Evolutionary conservation across 306 rosid species (phyloP).

Genomic region (Quercus berberidifolia): DNA sequence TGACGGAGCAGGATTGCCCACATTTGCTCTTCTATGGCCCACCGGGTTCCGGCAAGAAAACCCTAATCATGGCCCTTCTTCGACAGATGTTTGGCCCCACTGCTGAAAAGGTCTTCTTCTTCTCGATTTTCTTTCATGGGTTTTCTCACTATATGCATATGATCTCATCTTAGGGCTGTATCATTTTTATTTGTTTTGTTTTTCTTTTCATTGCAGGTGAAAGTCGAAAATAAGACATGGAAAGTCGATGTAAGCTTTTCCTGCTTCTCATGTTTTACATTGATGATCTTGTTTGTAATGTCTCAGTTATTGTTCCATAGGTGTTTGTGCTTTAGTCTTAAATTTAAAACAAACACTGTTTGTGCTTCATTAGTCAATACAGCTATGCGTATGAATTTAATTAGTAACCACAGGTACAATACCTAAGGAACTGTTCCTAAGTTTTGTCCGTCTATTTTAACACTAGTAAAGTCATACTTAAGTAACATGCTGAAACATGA

Average conservation of each 20-base stretch:
- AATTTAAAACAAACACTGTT: too few relatives aligned
- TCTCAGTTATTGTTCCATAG: neutral
- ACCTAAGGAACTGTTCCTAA: too few relatives aligned
- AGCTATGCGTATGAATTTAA: too few relatives aligned
- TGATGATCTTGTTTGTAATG: neutral
- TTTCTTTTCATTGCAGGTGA: constrained; percentile 60
- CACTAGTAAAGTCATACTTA: neutral
- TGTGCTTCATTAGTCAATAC: too few relatives aligned
- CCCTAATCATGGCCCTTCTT: constrained; percentile 87
- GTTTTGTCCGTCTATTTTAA: neutral
- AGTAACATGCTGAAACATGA: neutral
- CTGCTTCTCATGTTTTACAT: neutral
- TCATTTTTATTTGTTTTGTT: neutral
- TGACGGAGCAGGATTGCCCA: constrained; percentile 87
- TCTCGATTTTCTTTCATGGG: neutral
- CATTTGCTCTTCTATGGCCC: constrained; percentile 97
- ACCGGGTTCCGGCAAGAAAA: constrained; percentile 95
- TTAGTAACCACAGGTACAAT: too few relatives aligned
- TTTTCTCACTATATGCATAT: neutral
- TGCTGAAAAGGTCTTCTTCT: constrained; percentile 68
- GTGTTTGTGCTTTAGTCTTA: too few relatives aligned
- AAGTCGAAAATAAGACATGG: constrained; percentile 87
- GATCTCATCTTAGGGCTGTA: neutral
- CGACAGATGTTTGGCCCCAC: constrained; percentile 89
- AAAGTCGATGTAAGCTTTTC: constrained; percentile 72